These are phyloP conservation scores for Xanthoconium separans DNA, from an alignment of 1,284 basidiomycete species.

Conservation along the genomic window DNA sequence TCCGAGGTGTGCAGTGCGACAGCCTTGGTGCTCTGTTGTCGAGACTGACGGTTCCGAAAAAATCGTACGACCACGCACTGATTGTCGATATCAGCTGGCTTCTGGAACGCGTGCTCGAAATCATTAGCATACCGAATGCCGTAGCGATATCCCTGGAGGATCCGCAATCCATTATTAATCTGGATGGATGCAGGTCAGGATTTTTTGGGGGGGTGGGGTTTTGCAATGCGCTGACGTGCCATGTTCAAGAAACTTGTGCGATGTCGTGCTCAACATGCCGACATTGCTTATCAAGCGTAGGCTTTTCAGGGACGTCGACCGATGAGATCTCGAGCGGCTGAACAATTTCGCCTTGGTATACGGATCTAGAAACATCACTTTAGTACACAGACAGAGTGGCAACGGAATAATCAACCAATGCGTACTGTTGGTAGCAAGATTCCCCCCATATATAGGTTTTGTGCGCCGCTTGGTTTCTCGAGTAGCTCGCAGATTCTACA, in stretches of 20 bases:
- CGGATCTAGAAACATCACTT: too few species aligned
- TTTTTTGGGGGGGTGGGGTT: conserved; percentile 10
- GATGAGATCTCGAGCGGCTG: conserved; percentile 69
- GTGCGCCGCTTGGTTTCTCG: conserved; percentile 50
- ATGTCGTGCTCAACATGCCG: conserved; percentile 55
- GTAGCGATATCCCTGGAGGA: conserved; percentile 52
- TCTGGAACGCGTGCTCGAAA: conserved; percentile 73
- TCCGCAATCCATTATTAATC: conserved; percentile 63
- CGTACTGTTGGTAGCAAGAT: neutral
- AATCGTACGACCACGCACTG: conserved; percentile 49
- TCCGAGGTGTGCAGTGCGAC: conserved; percentile 59
- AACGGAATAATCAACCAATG: too few species aligned
- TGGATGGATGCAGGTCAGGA: conserved; percentile 74
- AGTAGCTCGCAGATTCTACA: conserved; percentile 47
- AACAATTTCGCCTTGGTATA: conserved; percentile 72
- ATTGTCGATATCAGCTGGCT: conserved; percentile 80
- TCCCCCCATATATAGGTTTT: conserved; percentile 38
- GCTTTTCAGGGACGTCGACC: conserved; percentile 52
- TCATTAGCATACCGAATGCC: conserved; percentile 72
- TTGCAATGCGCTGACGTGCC: conserved; percentile 4
- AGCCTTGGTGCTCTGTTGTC: conserved; percentile 56
- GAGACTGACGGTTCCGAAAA: conserved; percentile 44
- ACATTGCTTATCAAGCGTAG: conserved; percentile 43
- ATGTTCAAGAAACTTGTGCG: conserved; percentile 56
- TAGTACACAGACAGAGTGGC: too few species aligned